phyloP scores from a whole-genome alignment of 495 filamentous ascomycete species.

The Chlorociboria aeruginascens region DNA sequence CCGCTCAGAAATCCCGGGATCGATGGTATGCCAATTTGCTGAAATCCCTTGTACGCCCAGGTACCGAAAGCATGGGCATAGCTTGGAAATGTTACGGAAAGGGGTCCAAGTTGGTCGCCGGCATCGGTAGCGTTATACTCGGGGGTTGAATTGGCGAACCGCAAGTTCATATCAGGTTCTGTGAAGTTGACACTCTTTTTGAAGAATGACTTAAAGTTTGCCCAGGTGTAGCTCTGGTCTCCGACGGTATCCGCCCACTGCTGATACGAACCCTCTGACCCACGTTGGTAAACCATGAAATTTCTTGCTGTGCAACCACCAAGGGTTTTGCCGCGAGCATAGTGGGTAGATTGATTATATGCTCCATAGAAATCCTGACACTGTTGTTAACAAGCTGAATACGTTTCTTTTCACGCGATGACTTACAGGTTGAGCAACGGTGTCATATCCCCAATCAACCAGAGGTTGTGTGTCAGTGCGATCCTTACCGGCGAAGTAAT shows the following conservation, averaged over 20 bases:
- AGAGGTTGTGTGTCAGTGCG: no score
- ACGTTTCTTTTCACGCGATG: no score
- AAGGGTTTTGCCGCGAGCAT: slow-evolving; percentile 22
- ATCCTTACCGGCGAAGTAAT: no score
- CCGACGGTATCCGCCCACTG: slow-evolving; percentile 46
- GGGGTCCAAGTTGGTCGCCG: slow-evolving; percentile 27
- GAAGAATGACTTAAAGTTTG: slow-evolving; percentile 41
- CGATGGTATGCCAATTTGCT: slow-evolving; percentile 26
- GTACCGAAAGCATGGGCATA: slow-evolving; percentile 32
- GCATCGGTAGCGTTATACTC: slow-evolving; percentile 29
- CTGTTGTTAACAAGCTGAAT: no score
- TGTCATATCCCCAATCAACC: no score
- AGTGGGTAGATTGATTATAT: slow-evolving; percentile 18
- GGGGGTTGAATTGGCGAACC: slow-evolving; percentile 31
- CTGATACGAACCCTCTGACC: slow-evolving; percentile 31
- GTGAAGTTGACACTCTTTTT: slow-evolving; percentile 40
- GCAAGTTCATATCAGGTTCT: slow-evolving; percentile 25
- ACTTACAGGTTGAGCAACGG: no score
- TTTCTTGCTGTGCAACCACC: slow-evolving; percentile 22
- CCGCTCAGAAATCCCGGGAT: slow-evolving; percentile 30
- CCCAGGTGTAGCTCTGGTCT: slow-evolving; percentile 41
- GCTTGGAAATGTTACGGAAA: slow-evolving; percentile 40
- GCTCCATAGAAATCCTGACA: slow-evolving; percentile 12
- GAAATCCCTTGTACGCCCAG: slow-evolving; percentile 22
- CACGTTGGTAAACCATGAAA: slow-evolving; percentile 22